These are phyloP conservation scores for Debaryomyces subglobosus DNA, from an alignment of 1,139 yeast species.

Conservation along the genomic window DNA sequence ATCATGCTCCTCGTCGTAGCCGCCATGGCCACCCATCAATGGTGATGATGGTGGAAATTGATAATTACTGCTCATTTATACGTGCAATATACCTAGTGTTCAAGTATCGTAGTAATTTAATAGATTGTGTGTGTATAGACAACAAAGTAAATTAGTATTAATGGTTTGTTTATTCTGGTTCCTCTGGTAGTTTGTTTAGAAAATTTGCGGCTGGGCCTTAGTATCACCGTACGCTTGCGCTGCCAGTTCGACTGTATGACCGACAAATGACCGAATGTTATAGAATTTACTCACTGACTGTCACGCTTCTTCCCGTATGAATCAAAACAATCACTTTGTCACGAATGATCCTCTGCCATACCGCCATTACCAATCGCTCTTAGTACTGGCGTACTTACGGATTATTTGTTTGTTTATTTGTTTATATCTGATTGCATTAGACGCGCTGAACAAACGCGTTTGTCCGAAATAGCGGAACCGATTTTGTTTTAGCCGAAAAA, in stretches of 20 bases:
- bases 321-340: neutral
- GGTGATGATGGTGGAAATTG: conserved; percentile 74
- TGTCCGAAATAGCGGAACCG: neutral
- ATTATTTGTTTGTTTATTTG: conserved; percentile 2
- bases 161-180: neutral
- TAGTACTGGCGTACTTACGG: neutral
- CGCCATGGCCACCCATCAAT: conserved; percentile 37
- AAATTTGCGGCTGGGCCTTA: neutral
- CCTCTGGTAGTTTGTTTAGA: neutral
- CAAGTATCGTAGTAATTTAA: neutral
- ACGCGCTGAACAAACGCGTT: conserved; percentile 3
- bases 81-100: neutral
- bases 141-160: neutral
- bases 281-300: neutral
- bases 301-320: conserved; percentile 2
- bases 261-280: conserved; percentile 3
- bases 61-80: conserved; percentile 15
- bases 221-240: conserved; percentile 2
- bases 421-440: neutral
- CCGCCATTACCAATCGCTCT: neutral
- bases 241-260: neutral
- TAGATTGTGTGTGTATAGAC: neutral
- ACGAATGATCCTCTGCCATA: neutral
- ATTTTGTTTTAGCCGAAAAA: neutral
- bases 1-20: conserved; percentile 24